A percentile compares a stretch with the other conserved stretches of the same genome.
Conservation (phyloP, 2,329 filamentous ascomycete species). For the Phaeosphaeria sp. region DNA sequence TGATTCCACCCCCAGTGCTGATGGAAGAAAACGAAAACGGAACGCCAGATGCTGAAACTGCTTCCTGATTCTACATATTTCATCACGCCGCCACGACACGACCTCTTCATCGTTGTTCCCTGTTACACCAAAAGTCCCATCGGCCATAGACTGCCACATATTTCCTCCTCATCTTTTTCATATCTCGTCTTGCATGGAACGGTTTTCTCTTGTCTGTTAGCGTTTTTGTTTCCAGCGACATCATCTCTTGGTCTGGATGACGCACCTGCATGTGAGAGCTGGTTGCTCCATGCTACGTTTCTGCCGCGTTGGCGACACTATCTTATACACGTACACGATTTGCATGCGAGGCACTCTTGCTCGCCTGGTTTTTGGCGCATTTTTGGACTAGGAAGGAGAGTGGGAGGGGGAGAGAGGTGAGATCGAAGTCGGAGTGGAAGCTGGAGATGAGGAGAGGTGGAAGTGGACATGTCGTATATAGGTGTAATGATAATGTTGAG, state of each 20-base stretch:
- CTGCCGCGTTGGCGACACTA: not conserved
- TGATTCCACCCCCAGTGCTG: conserved; percentile 31
- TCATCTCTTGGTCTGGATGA: conserved; percentile 2
- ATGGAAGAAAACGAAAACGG: conserved; percentile 37
- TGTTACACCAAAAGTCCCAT: conserved; percentile 16
- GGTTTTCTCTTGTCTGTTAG: conserved; percentile 7
- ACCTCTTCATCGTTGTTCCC: not conserved
- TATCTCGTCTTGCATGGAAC: conserved; percentile 14
- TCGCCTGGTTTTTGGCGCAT: conserved; percentile 2
- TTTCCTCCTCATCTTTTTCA: conserved; percentile 14
- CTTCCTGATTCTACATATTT: too few relatives aligned
- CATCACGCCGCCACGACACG: not conserved
- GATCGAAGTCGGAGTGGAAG: too few relatives aligned
- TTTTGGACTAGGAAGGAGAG: too few relatives aligned
- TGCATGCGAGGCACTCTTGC: conserved; percentile 4
- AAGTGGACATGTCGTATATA: not conserved
- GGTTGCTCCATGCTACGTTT: conserved; percentile 9
- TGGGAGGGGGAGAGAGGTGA: too few relatives aligned
- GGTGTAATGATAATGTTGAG: conserved; percentile 11
- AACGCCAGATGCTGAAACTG: conserved; percentile 25
- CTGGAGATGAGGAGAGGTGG: not conserved
- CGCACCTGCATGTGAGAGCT: conserved; percentile 17
- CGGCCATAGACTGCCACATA: conserved; percentile 28
- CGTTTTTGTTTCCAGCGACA: conserved; percentile 10
- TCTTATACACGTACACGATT: conserved; percentile 14